Evolutionary conservation across 306 rosid species (phyloP).

Genomic region (Styphnolobium japonicum): DNA sequence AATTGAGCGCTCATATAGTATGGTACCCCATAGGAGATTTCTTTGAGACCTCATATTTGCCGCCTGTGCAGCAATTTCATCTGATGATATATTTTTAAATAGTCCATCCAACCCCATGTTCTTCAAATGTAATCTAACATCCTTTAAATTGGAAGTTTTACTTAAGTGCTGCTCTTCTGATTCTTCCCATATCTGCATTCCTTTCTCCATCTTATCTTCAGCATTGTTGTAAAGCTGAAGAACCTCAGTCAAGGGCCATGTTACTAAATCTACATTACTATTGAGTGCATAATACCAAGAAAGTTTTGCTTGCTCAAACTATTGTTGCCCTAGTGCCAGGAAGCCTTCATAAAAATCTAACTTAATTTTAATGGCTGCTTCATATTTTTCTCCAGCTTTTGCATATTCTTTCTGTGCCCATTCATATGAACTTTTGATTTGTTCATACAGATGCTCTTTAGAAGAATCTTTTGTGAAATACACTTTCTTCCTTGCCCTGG

Average conservation of each 20-base stretch:
- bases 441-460: constrained; percentile 45
- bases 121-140: constrained; percentile 37
- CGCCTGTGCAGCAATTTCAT: constrained; percentile 58
- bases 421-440: constrained; percentile 54
- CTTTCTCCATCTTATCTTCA: constrained; percentile 83
- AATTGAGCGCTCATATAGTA: constrained; percentile 83
- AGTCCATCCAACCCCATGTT: constrained; percentile 50
- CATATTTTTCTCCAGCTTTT: constrained; percentile 74
- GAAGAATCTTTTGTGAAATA: constrained; percentile 54
- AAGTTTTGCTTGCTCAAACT: constrained; percentile 80
- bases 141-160: constrained; percentile 43
- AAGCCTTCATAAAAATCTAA: constrained; percentile 80
- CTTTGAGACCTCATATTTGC: constrained; percentile 74
- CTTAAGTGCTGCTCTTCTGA: constrained; percentile 35
- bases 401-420: constrained; percentile 69
- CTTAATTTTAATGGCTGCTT: constrained; percentile 67
- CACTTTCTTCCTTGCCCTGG: constrained; percentile 78
- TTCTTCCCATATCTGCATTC: constrained; percentile 78
- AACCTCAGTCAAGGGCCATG: constrained; percentile 59
- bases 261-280: constrained; percentile 46
- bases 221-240: constrained; percentile 72
- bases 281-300: constrained; percentile 75
- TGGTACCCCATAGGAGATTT: constrained; percentile 81
- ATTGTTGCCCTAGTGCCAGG: constrained; percentile 77
- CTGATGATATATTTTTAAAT: constrained; percentile 40